Conservation (phyloP, 2,329 filamentous ascomycete genomes). For the Calonectria ilicicola region DNA sequence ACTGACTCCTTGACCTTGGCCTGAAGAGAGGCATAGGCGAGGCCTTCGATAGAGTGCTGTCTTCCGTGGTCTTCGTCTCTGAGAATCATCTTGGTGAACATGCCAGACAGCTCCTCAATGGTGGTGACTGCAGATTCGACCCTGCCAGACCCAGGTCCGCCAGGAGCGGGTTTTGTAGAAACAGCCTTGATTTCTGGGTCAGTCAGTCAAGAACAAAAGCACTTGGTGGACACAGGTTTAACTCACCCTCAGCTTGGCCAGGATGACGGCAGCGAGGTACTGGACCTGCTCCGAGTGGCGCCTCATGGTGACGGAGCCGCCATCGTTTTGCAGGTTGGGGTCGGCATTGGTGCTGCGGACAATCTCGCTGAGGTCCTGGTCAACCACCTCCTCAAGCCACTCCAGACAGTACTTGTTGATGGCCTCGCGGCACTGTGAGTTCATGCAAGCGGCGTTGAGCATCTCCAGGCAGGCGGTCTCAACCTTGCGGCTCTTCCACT, state of each 20-base stretch:
- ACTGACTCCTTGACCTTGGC: slow-evolving; percentile 87
- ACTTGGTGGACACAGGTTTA: background rate
- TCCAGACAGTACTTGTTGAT: slow-evolving; percentile 86
- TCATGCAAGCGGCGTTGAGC: slow-evolving; percentile 91
- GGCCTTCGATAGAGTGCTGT: slow-evolving; percentile 85
- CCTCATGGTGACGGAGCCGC: slow-evolving; percentile 70
- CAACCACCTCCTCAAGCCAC: slow-evolving; percentile 88
- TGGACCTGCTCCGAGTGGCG: slow-evolving; percentile 72
- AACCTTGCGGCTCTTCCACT: slow-evolving; percentile 86
- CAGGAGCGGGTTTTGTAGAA: slow-evolving; percentile 55
- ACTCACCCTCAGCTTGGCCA: slow-evolving; percentile 76
- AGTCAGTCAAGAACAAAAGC: slow-evolving; percentile 57
- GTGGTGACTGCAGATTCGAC: slow-evolving; percentile 68
- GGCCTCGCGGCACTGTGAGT: slow-evolving; percentile 82
- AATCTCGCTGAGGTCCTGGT: slow-evolving; percentile 73
- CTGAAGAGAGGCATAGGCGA: slow-evolving; percentile 92
- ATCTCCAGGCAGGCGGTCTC: slow-evolving; percentile 90
- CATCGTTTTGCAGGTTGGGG: slow-evolving; percentile 68
- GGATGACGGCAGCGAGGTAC: slow-evolving; percentile 77
- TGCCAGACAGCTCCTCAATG: slow-evolving; percentile 73
- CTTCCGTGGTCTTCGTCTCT: slow-evolving; percentile 67
- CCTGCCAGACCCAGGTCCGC: slow-evolving; percentile 54
- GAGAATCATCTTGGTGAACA: slow-evolving; percentile 76
- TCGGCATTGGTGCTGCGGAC: slow-evolving; percentile 63
- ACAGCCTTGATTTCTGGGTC: slow-evolving; percentile 66